Base-by-base conservation (phyloP, 805 yeast species). In the Kazachstania bromeliacearum region DNA sequence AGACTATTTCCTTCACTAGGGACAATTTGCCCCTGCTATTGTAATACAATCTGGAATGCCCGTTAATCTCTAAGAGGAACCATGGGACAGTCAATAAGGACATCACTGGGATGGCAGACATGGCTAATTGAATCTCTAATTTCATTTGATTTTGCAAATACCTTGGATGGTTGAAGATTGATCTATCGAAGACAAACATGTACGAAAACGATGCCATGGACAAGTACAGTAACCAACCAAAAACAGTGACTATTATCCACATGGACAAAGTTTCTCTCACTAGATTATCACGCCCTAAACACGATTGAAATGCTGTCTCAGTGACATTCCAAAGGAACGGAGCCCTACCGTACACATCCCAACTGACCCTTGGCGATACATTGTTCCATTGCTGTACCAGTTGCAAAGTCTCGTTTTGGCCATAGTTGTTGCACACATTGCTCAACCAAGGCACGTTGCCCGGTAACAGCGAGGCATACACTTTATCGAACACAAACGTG, bases 121-220 rank as follows among this genome's bases (percentile, higher is more conserved):
- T 45, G 0, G 96, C 95, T 55, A 77, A 79, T 44, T 70, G 63
- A 44, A 89, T 82, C 59, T 92, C 98, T 55, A 85, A 64, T 4
- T 73, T 63, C 74, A 92, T 77, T 66, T 92, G 98, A 64, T 92
- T 89, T 59, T 92, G 92, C 62, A 92, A 71, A 61, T 84, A 89
- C 59, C 95, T 74, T 41, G 98, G 98, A 60, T 92, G 98, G 63
- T 89, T 85, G 71, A 89, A 85, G 40, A 85, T 84, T 37, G 78
- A 77, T 55, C 79, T 81, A 62, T 92, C 96, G 57, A 85, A 92
- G 17, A 92, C 77, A 47, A 80, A 75, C 25, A 68, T 47, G 58
- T 83, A 92, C 8, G 94, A 77, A n/a, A 82, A 49, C 12, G 77
- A 67, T 3, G 97, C 97, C 35, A 77, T 79, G 14, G 63, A 47